Base-by-base conservation (phyloP, 441 rosid genomes). In the Flueggea neowawraea region DNA sequence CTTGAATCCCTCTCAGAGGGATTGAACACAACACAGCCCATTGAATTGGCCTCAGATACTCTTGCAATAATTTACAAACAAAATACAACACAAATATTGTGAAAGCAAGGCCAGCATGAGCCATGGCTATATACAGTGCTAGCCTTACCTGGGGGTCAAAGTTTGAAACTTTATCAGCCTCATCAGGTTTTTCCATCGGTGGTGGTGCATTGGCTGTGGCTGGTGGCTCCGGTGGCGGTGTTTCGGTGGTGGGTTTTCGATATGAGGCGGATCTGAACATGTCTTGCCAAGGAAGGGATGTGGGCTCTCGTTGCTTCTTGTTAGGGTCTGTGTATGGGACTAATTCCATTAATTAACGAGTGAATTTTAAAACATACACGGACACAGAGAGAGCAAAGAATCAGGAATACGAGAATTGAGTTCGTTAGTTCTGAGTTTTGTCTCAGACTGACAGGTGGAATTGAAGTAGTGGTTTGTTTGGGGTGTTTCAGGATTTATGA, bases 21-120 rank as follows among this genome's bases (percentile, higher is more conserved):
- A 95, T 95, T 8, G 99, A 95, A 68, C 96, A 95, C 58, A 95
- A 66, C 56, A 95, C 70, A 43, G 97, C 99, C 99, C 99, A 95
- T 61, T 89, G 99, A 73, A 95, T 84, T 41, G 99, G 92, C 67
- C 97, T 74, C 17, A 89, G 77, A 67, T 91, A 95, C 73, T 75
- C 96, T 73, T 91, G 96, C 72, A 95, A 60, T 3, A 95, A 86
- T 79, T 80, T 95, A 56, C 86, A 77, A n/a, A 80, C 84, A 45
- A 82, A 84, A 71, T 87, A 95, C 4, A 95, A 68, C n/a, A 89
- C 70, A 64, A 84, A 79, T 55, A 95, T 74, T 5, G 77, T 69
- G 55, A 95, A 82, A 31, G 87, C 97, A 28, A 95, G 84, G 45
- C 98, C 98, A 9, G 91, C 90, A 78, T 95, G 99, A 45, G 97